Conservation (phyloP, 2,329 filamentous ascomycete genomes). For the Monosporascus sp. region DNA sequence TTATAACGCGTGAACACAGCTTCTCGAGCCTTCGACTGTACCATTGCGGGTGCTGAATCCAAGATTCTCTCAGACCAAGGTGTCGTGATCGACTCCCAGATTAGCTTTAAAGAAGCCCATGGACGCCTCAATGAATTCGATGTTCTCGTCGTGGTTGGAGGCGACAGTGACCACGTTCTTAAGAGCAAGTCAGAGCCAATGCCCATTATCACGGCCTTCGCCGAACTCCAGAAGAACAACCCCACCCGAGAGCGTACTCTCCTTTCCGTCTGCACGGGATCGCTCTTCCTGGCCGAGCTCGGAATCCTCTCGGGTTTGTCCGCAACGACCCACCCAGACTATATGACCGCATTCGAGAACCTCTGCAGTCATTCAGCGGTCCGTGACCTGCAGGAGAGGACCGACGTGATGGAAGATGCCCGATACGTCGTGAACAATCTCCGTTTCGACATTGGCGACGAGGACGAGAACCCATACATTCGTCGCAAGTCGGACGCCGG, state of each 20-base stretch:
- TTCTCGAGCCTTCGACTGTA: constrained; percentile 54
- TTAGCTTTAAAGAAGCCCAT: constrained; percentile 73
- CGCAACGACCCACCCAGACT: constrained; percentile 78
- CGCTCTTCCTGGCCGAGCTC: constrained; percentile 69
- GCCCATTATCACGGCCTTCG: constrained; percentile 67
- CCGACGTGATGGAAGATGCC: constrained; percentile 74
- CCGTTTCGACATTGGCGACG: constrained; percentile 75
- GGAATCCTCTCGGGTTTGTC: constrained; percentile 74
- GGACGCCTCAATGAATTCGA: constrained; percentile 71
- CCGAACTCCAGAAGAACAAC: constrained; percentile 74
- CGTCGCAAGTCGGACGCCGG: constrained; percentile 65
- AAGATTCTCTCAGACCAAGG: constrained; percentile 57
- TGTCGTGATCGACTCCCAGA: constrained; percentile 65
- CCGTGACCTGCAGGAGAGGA: constrained; percentile 66
- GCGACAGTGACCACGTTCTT: constrained; percentile 57
- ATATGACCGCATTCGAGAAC: constrained; percentile 74
- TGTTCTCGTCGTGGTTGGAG: constrained; percentile 72
- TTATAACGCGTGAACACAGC: constrained; percentile 27
- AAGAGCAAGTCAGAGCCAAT: constrained; percentile 65
- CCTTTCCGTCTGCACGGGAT: constrained; percentile 73
- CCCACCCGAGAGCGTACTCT: constrained; percentile 75
- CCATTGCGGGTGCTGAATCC: constrained; percentile 47
- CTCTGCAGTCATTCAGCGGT: constrained; percentile 69
- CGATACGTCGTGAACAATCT: constrained; percentile 90
- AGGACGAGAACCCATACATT: constrained; percentile 80